Evolutionary conservation across 768 basidiomycete genomes (phyloP).

Genomic region (Chalciporus piperatus): DNA sequence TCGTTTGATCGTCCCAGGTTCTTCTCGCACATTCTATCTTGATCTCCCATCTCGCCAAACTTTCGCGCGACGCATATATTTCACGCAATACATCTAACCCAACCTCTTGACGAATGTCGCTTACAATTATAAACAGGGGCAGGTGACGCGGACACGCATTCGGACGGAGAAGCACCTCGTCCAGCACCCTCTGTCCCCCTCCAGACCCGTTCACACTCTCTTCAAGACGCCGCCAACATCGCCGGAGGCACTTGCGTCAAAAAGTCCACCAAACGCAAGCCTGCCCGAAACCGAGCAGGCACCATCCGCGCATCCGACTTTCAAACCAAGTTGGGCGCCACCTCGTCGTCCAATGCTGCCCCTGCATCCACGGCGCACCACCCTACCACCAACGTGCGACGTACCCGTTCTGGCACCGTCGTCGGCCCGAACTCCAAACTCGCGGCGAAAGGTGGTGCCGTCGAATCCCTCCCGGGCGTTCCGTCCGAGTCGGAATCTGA

Average conservation of each 20-base stretch:
- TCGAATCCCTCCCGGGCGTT: too few relatives aligned
- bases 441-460: constrained; percentile 3
- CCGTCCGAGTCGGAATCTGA: constrained; percentile 20
- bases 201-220: constrained; percentile 20
- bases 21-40: background rate
- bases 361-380: background rate
- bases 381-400: constrained; percentile 25
- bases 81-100: too few relatives aligned
- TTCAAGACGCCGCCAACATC: constrained; percentile 12
- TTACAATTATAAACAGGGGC: background rate
- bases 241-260: constrained; percentile 9
- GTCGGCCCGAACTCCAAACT: constrained; percentile 31
- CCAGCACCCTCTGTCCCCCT: background rate
- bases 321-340: constrained; percentile 9
- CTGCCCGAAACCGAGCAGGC: constrained; percentile 41
- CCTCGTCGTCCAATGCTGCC: constrained; percentile 1
- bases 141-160: constrained; percentile 15
- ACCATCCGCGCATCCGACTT: constrained; percentile 53
- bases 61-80: background rate
- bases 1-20: background rate
- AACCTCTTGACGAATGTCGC: too few relatives aligned
- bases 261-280: constrained; percentile 7
- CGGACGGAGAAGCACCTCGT: constrained; percentile 6
- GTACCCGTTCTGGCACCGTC: constrained; percentile 51
- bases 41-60: background rate